Conservation (phyloP, 306 rosid genomes). For the Coriaria nepalensis region DNA sequence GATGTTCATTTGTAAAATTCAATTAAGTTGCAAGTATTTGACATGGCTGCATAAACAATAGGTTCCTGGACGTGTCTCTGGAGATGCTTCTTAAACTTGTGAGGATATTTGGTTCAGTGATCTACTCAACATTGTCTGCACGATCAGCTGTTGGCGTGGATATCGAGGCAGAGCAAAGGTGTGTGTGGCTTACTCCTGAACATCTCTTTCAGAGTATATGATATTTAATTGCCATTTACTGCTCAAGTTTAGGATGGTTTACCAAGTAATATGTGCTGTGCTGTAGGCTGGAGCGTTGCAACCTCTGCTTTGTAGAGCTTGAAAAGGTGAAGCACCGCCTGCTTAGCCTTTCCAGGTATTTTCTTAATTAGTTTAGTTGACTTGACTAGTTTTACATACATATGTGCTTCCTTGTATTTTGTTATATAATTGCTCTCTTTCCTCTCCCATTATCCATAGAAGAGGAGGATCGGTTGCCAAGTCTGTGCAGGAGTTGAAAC, state of each 20-base stretch:
- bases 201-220: neutral
- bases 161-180: slow-evolving; percentile 97
- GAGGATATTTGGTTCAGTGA: slow-evolving; percentile 71
- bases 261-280: neutral
- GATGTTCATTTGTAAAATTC: too few relatives aligned
- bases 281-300: slow-evolving; percentile 86
- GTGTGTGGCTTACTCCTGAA: slow-evolving; percentile 8
- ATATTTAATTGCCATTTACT: neutral
- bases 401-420: slow-evolving; percentile 10
- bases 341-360: slow-evolving; percentile 60
- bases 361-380: slow-evolving; percentile 3
- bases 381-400: neutral
- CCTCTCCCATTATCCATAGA: slow-evolving; percentile 29
- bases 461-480: slow-evolving; percentile 88
- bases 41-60: slow-evolving; percentile 18
- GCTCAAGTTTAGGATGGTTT: neutral
- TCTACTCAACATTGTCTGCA: slow-evolving; percentile 70
- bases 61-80: slow-evolving; percentile 66
- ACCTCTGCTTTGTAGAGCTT: slow-evolving; percentile 79
- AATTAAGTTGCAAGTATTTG: slow-evolving; percentile 5
- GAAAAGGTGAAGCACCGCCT: slow-evolving; percentile 65
- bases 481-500: slow-evolving; percentile 79
- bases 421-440: too few relatives aligned
- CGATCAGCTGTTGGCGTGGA: slow-evolving; percentile 78
- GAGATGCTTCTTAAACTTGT: slow-evolving; percentile 88